phyloP scores from a whole-genome alignment of 805 yeast species.

The Tanozyma kutaoensis region DNA sequence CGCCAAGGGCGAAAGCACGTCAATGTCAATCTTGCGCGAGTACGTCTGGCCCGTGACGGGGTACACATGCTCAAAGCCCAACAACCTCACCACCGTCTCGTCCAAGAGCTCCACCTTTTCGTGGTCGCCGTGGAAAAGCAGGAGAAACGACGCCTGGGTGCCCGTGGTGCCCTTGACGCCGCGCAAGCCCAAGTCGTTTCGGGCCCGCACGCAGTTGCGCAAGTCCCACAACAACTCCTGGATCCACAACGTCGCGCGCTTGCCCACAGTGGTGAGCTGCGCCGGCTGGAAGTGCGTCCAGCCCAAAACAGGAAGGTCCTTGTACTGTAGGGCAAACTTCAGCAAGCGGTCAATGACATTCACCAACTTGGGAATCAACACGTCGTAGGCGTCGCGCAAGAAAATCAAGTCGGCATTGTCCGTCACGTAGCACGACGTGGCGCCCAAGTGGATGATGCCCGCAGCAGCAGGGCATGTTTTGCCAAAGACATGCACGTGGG shows the following conservation, averaged over 20 bases:
- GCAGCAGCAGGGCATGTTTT: conserved; percentile 90
- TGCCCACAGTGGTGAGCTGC: conserved; percentile 96
- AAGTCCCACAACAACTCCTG: conserved; percentile 97
- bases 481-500: conserved; percentile 95
- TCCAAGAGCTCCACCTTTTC: conserved; percentile 91
- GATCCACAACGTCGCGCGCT: conserved; percentile 94
- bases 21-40: conserved; percentile 95
- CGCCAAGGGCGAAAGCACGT: conserved; percentile 81
- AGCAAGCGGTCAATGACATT: conserved; percentile 87
- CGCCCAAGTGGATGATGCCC: conserved; percentile 96
- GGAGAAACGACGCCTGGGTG: conserved; percentile 92
- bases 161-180: conserved; percentile 99
- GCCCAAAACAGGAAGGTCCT: conserved; percentile 93
- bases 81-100: conserved; percentile 79
- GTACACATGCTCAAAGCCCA: conserved; percentile 90
- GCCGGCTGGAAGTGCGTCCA: conserved; percentile 99
- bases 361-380: conserved; percentile 87
- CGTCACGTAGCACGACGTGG: conserved; percentile 95
- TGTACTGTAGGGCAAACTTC: conserved; percentile 79
- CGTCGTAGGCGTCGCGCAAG: conserved; percentile 88
- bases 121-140: conserved; percentile 93
- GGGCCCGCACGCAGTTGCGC: conserved; percentile 89
- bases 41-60: conserved; percentile 99
- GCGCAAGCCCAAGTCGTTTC: conserved; percentile 91
- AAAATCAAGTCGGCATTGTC: conserved; percentile 97